Evolutionary conservation across 2,329 filamentous ascomycete species (phyloP).

Genomic region (Ascochyta lentis): DNA sequence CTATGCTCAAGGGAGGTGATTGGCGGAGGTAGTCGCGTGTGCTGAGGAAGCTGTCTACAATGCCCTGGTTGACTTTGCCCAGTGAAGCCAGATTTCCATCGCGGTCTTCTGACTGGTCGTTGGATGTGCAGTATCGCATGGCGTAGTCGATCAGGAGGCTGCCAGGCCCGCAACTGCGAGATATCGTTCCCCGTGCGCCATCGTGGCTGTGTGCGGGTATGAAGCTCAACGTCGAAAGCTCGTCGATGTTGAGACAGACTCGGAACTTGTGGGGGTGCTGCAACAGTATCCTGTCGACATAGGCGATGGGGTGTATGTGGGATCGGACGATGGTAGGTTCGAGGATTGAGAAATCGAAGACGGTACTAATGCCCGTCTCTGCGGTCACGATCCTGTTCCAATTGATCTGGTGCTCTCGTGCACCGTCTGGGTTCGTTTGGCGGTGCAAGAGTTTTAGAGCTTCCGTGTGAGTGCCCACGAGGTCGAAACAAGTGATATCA

Average conservation of each 20-base stretch:
- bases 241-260: slow-evolving; percentile 67
- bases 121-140: slow-evolving; percentile 61
- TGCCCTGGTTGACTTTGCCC: slow-evolving; percentile 58
- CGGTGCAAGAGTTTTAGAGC: slow-evolving; percentile 26
- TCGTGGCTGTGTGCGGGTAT: slow-evolving; percentile 58
- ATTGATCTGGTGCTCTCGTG: slow-evolving; percentile 25
- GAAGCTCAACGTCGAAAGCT: slow-evolving; percentile 68
- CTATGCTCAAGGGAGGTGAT: slow-evolving; percentile 64
- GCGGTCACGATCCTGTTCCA: slow-evolving; percentile 63
- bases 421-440: background rate
- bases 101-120: slow-evolving; percentile 58
- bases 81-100: slow-evolving; percentile 59
- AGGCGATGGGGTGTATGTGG: slow-evolving; percentile 63
- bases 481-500: slow-evolving; percentile 57
- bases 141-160: slow-evolving; percentile 65
- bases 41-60: slow-evolving; percentile 60
- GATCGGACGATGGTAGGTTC: slow-evolving; percentile 64
- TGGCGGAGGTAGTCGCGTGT: slow-evolving; percentile 58
- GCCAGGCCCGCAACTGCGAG: slow-evolving; percentile 64
- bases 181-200: slow-evolving; percentile 51
- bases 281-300: slow-evolving; percentile 64
- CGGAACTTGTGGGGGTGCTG: slow-evolving; percentile 64
- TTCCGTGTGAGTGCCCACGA: slow-evolving; percentile 65
- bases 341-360: slow-evolving; percentile 65
- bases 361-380: slow-evolving; percentile 63